Base-by-base conservation (phyloP, 2,329 filamentous ascomycete species). In the Amauroascus niger region DNA sequence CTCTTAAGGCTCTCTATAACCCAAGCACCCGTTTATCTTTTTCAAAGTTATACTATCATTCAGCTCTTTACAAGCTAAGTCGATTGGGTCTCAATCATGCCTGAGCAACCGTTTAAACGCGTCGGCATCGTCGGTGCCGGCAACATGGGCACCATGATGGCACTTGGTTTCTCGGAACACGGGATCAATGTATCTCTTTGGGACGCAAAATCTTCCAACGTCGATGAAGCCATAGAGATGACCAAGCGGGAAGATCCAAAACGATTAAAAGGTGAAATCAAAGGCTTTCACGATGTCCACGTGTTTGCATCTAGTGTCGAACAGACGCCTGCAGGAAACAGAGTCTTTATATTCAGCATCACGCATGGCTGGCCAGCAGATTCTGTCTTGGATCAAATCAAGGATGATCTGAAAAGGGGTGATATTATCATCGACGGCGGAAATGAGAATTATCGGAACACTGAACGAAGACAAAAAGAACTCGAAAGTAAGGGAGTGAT, bases 361-460 rank as follows among this genome's bases (percentile, higher is more conserved):
- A 71, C 69, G 5, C 69, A 71, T 44, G 69, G 69, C 7, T 55
- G 63, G 3, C 67, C 69, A 0, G 69, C 69, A 1, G 69, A 71
- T 49, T 65, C 63, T 0, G 66, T 69, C 3, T 55, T 71, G 22
- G 56, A 44, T 14, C 62, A 63, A 61, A 65, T 81, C 26, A 71
- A 74, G 58, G 71, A 73, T 1, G 71, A 79, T 56, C 69, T 87
- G 2, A 72, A 75, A 16, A 71, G 71, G 43, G 79, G 79, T 13
- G 83, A 87, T 63, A 79, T 87, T 49, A 80, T 87, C 52, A 74
- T 87, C 30, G 83, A 87, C 62, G 81, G 79, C 8, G 80, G 79
- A 0, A 87, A 87, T 61, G 83, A 87, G 66, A 74, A 84, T 63
- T 86, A 80, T 67, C 68, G 75, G 33, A 80, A 79, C 45, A 87